Base-by-base conservation (phyloP, 1,284 basidiomycete genomes). In the Apiotrichum akiyoshidainum region DNA sequence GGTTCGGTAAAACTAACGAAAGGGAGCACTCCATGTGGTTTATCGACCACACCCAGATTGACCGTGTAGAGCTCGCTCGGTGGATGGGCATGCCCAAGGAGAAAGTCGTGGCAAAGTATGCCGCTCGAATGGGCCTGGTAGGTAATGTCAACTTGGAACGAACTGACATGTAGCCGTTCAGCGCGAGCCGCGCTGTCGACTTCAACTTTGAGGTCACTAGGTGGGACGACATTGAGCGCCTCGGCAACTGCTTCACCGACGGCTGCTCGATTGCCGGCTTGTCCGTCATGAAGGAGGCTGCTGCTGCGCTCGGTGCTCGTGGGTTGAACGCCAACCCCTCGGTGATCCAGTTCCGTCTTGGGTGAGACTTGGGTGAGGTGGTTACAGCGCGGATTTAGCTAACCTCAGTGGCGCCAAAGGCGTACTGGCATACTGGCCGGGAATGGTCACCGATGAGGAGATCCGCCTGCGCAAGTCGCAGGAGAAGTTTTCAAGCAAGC, bases 1-100 rank as follows among this genome's bases (percentile, higher is more conserved):
- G 34, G 26, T 10, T 12, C 37, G 19, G 3, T 41, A 13, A 4
- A 14, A 21, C 63, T 68, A 55, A 68, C 52, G 1, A 33, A 55
- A 74, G 77, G 51, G 75, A 79, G 17, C 75, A 76, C 57, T 68
- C 73, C 0, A 72, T 73, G 22, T 79, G 77, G 77, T 79, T 76
- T 58, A 68, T 78, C 59, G 62, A 73, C 46, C 62, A 66, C 19
- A 47, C 57, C 6, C 59, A 58, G 9, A 75, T 78, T 42, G 70
- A 72, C 47, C 63, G 62, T 12, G n/a, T 68, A 2, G 64, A 55
- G 6, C 57, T 78, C 10, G 61, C 65, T 2, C 46, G 42, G n/a
- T 72, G 74, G 74, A 74, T 76, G 71, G 71, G 72, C 0, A 57
- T 56, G 31, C 71, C 76, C 19, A 61, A 65, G 14, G 77, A 79